Evolutionary conservation across 331 rosid genomes (phyloP).

Genomic region (Prunus yedoensis): DNA sequence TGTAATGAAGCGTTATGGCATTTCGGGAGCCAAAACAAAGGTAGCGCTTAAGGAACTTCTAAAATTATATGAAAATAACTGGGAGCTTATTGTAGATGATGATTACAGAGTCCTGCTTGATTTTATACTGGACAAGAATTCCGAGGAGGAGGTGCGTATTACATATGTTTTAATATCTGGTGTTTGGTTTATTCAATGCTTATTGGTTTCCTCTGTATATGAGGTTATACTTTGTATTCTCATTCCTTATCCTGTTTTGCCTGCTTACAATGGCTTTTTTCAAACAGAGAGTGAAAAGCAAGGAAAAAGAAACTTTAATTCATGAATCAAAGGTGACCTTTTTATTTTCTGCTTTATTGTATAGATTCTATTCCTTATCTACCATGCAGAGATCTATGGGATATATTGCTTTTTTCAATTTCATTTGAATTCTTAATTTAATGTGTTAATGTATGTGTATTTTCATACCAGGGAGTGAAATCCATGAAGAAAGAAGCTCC

Average conservation of each 20-base stretch:
- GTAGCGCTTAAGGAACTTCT: conserved; percentile 61
- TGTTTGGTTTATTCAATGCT: not conserved
- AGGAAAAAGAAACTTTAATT: not conserved
- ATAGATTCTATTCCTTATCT: not conserved
- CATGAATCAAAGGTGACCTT: not conserved
- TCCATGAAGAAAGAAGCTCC: conserved; percentile 1
- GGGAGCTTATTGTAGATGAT: conserved; percentile 80
- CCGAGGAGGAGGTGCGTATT: conserved; percentile 46
- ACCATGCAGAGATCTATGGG: not conserved
- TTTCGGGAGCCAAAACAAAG: conserved; percentile 50
- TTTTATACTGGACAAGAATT: conserved; percentile 55
- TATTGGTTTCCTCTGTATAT: not conserved
- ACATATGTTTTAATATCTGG: not conserved
- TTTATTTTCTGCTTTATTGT: not conserved
- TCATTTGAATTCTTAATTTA: not conserved
- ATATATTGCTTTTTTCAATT: not conserved
- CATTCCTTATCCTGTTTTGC: not conserved
- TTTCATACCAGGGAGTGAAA: not conserved
- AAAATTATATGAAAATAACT: conserved; percentile 63
- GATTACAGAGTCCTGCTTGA: conserved; percentile 67
- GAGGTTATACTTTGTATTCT: not conserved
- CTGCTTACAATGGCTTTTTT: not conserved
- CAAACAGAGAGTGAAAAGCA: not conserved
- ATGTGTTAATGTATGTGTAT: not conserved
- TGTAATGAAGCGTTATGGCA: conserved; percentile 62